Evolutionary conservation across 257 asterid species (phyloP).

Genomic region (Avicennia marina): DNA sequence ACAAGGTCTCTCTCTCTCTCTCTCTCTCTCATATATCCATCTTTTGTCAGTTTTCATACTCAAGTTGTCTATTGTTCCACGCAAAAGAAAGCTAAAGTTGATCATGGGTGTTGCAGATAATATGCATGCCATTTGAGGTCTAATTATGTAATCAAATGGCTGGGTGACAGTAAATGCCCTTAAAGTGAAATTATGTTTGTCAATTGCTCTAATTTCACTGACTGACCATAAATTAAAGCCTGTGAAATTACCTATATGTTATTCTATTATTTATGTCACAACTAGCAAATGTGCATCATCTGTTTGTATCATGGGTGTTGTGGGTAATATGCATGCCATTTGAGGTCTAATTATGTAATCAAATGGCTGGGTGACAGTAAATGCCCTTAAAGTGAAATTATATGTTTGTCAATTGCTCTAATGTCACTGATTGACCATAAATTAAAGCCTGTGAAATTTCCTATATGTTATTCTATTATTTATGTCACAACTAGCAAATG

Average conservation of each 20-base stretch:
- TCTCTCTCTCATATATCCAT: constrained; percentile 12
- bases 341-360: not conserved
- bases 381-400: not conserved
- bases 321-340: not conserved
- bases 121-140: not conserved
- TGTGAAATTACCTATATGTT: too few species aligned
- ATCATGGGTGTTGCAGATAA: constrained; percentile 4
- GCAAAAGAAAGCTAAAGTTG: not conserved
- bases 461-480: too few species aligned
- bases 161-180: constrained; percentile 2
- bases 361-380: not conserved
- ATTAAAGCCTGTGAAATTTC: too few species aligned
- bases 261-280: not conserved
- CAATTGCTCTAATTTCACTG: constrained; percentile 7
- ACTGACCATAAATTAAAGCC: not conserved
- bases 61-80: not conserved
- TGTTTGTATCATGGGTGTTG: not conserved
- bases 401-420: constrained; percentile 6
- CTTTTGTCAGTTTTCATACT: too few species aligned
- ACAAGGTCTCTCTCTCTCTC: constrained; percentile 51
- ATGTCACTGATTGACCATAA: not conserved
- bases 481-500: not conserved
- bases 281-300: not conserved
- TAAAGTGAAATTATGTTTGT: not conserved
- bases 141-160: not conserved